Conservation (phyloP, 2,329 filamentous ascomycete species). For the Aspergillus fischeri region DNA sequence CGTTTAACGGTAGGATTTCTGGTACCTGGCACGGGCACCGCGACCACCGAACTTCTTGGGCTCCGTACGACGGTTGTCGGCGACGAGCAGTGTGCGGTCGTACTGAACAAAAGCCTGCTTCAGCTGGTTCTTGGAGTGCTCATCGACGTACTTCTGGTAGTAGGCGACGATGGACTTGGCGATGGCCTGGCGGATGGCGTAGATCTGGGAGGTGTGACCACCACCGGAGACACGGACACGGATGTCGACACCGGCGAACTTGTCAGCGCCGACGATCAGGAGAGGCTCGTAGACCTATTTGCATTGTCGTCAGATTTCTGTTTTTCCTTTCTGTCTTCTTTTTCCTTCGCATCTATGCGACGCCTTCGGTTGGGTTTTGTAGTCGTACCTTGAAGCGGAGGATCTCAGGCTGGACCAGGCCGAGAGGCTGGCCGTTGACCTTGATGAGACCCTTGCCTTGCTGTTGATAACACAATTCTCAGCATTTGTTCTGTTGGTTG, state of each 20-base stretch:
- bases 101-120: slow-evolving; percentile 96
- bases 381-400: slow-evolving; percentile 85
- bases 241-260: slow-evolving; percentile 96
- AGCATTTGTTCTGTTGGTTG: slow-evolving; percentile 20
- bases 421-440: slow-evolving; percentile 96
- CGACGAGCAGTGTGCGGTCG: slow-evolving; percentile 95
- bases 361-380: not conserved
- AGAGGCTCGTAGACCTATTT: slow-evolving; percentile 92
- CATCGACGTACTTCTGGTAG: slow-evolving; percentile 99
- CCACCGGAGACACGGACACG: slow-evolving; percentile 92
- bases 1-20: slow-evolving; percentile 97
- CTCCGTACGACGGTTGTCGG: slow-evolving; percentile 98
- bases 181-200: slow-evolving; percentile 98
- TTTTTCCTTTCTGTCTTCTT: slow-evolving; percentile 2
- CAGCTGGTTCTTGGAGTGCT: slow-evolving; percentile 99
- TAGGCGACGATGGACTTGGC: slow-evolving; percentile 96
- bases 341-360: slow-evolving; percentile 1
- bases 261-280: slow-evolving; percentile 94
- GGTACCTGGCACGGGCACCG: slow-evolving; percentile 93
- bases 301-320: not conserved
- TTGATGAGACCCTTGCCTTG: slow-evolving; percentile 88
- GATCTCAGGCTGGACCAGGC: slow-evolving; percentile 91
- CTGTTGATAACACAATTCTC: slow-evolving; percentile 41
- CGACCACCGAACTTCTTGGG: slow-evolving; percentile 88
- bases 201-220: slow-evolving; percentile 96